Base-by-base conservation (phyloP, 805 yeast species). In the Saturnispora sanitii region DNA sequence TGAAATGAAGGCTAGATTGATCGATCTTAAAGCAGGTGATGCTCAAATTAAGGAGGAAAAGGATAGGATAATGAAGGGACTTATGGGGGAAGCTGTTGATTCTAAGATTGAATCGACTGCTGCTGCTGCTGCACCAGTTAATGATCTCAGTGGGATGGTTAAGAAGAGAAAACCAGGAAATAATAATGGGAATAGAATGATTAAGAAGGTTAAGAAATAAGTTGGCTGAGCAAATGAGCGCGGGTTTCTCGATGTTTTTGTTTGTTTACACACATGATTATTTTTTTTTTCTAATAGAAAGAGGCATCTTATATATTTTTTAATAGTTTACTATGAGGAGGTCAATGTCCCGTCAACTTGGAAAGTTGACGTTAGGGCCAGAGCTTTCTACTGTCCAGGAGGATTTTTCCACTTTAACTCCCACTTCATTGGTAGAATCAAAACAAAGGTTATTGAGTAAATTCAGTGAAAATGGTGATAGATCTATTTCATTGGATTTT, bases 1-100 rank as follows among this genome's bases (percentile, higher is more conserved):
- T 37, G 85, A 79, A 44, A 65, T 82, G 53, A 60, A 71, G 42
- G 71, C 70, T 23, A 69, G 82, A 48, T 61, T 72, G 33, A 65
- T 64, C 2, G 87, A 79, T 31, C 64, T 79, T 61, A 67, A 35
- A 69, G 33, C 42, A 16, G 33, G 37, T 13, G 42, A 39, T 28
- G 16, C 26, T 18, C 22, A 33, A 18, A 33, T 39, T 8, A 39
- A 39, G 22, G 28, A 39, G 9, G 37, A 39, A 33, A 39, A 39
- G 28, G 37, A 39, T 23, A 19, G 37, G n/a, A 39, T 39, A 8
- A 39, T 39, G 42, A 33, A 39, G 31, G 42, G 42, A 2, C 30
- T 39, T 12, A 33, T 33, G 27, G 42, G 42, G 3, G 37, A 33
- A 26, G 21, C 22, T 16, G 21, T 30, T 7, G n/a, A n/a, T n/a